Conservation (phyloP, 257 asterid species). For the Linderniella brevidens region DNA sequence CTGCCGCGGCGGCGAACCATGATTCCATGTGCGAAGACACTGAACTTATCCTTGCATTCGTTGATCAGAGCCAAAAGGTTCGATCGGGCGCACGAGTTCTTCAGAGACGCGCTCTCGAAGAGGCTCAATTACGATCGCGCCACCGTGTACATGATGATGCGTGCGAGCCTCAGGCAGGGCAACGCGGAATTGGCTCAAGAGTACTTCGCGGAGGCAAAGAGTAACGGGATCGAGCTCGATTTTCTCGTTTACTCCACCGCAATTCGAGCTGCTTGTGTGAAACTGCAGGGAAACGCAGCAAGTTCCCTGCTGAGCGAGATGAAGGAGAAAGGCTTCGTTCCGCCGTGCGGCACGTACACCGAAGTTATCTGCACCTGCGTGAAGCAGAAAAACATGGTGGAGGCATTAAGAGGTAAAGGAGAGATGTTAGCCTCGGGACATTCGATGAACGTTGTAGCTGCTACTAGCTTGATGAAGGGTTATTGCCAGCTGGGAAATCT, state of each 20-base stretch:
- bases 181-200: conserved; percentile 37
- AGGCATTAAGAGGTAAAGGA: conserved; percentile 53
- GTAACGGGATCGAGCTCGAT: conserved; percentile 30
- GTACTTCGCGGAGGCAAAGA: conserved; percentile 38
- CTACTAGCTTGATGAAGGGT: conserved; percentile 83
- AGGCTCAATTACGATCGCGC: conserved; percentile 26
- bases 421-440: conserved; percentile 57
- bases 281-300: conserved; percentile 22
- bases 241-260: conserved; percentile 32
- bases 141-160: conserved; percentile 53
- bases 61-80: conserved; percentile 33
- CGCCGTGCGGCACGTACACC: conserved; percentile 41
- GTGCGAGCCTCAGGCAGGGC: conserved; percentile 35
- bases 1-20: too few species aligned
- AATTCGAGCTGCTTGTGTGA: conserved; percentile 38
- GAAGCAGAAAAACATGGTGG: conserved; percentile 43
- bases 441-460: conserved; percentile 49
- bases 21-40: conserved; percentile 14
- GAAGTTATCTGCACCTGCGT: conserved; percentile 38
- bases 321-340: conserved; percentile 54
- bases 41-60: conserved; percentile 29
- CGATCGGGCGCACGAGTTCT: conserved; percentile 27
- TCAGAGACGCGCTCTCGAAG: conserved; percentile 20
- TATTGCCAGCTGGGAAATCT: conserved; percentile 47
- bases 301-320: conserved; percentile 47